Conservation (phyloP, 148 eudicot species). For the Nepenthes gracilis region DNA sequence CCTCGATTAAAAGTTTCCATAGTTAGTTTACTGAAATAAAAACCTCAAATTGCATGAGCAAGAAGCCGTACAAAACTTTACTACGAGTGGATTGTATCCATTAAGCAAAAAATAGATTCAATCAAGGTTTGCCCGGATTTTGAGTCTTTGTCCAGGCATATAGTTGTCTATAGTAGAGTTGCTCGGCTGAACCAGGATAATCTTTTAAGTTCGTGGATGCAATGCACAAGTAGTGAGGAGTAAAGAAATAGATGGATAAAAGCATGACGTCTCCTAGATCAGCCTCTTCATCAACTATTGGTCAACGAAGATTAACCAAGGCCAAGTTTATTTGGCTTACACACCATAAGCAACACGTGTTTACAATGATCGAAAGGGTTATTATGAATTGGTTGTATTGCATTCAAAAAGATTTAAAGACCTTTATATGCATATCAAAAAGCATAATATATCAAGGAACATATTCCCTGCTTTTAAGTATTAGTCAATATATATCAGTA, state of each 20-base stretch:
- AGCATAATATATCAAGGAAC: no score
- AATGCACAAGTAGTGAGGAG: slow-evolving; percentile 67
- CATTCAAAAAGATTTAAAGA: slow-evolving; percentile 27
- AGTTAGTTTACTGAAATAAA: no score
- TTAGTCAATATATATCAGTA: no score
- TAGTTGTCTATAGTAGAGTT: not conserved
- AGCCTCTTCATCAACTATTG: slow-evolving; percentile 93
- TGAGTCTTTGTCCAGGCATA: no score
- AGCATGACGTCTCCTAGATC: slow-evolving; percentile 88
- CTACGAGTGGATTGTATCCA: no score
- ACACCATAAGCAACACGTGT: slow-evolving; percentile 74
- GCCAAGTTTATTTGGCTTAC: slow-evolving; percentile 62
- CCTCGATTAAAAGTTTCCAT: no score
- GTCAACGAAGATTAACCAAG: slow-evolving; percentile 48
- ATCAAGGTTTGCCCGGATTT: no score
- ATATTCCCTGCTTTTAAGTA: no score
- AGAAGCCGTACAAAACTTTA: no score
- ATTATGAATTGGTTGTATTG: slow-evolving; percentile 35
- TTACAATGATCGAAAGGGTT: slow-evolving; percentile 34
- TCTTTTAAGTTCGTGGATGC: slow-evolving; percentile 60
- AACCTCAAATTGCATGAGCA: no score
- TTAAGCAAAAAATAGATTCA: no score
- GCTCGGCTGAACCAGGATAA: not conserved
- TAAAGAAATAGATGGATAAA: slow-evolving; percentile 49
- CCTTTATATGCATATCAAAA: slow-evolving; percentile 32